Evolutionary conservation across 306 rosid species (phyloP), one percentile per base, ranked within the genome.

Genomic region (Trifolium subterraneum): DNA sequence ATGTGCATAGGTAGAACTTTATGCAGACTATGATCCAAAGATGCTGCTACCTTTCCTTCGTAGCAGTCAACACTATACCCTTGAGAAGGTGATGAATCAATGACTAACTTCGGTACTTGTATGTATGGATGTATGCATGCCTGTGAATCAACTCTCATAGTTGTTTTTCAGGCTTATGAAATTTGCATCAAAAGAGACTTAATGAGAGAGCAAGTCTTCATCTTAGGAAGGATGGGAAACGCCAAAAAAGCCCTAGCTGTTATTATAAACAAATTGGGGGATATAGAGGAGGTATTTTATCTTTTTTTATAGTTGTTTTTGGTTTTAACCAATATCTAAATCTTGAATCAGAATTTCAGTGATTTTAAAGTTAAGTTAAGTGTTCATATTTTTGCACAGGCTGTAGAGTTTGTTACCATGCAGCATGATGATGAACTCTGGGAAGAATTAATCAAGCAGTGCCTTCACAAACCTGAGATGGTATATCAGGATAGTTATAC

Each of bases 161-260:
- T 78, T 75, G 75, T 35, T 65, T 86, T 70, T 67, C 96, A 92
- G 99, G 96, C 97, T 70, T 85, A 92, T 51, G 99, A 94, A 41
- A 84, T 90, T 79, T 94, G 95, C 79, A 69, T 84, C 66, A 80
- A 79, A 78, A 86, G 82, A 84, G 88, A 81, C 72, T 92, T 90
- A 71, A 64, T 90, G 81, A 92, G 80, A 87, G 99, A 92, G 90
- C 96, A 88, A 81, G 96, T 88, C 42, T 94, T 94, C 86, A 85
- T 94, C 86, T 89, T 94, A 76, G 96, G 99, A 81, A 87, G 99
- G 77, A 94, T 94, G 97, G 99, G 99, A 73, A 94, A 94, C 77
- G 66, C 96, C 2, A 94, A 88, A 75, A 87, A 90, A 86, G 99
- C 97, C 61, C 89, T 94, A 44, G 82, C 93, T 39, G 81, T 94